These are phyloP conservation scores for Eucalyptus decipiens DNA, from an alignment of 345 rosid species.

Conservation along the genomic window DNA sequence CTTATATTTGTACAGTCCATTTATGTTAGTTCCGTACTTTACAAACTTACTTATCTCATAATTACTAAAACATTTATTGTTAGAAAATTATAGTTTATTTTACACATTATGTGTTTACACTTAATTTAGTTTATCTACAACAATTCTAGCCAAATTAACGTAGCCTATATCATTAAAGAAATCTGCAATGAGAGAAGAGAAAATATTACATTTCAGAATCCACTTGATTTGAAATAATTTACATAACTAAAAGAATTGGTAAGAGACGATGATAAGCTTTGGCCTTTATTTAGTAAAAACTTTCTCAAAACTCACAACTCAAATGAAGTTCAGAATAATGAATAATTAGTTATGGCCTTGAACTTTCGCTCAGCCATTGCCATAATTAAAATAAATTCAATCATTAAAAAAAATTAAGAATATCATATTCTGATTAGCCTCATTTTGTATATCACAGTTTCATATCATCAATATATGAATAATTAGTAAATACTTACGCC, in stretches of 20 bases:
- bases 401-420: background rate
- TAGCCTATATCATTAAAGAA: background rate
- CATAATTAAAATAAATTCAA: background rate
- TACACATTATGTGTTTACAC: background rate
- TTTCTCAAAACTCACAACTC: background rate
- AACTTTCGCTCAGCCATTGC: background rate
- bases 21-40: background rate
- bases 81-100: background rate
- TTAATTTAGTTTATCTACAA: background rate
- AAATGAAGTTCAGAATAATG: background rate
- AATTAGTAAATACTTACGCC: background rate
- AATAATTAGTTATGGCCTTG: background rate
- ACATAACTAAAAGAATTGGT: background rate
- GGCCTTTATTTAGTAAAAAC: background rate
- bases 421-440: background rate
- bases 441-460: background rate
- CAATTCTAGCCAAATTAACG: background rate
- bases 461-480: background rate
- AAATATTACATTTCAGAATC: background rate
- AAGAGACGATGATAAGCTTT: background rate
- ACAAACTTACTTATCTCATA: background rate
- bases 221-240: background rate
- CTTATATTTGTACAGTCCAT: background rate
- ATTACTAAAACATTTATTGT: background rate
- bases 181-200: background rate